Evolutionary conservation across 352 stramenopile species (phyloP).

Genomic region (Phytophthora tubulina): DNA sequence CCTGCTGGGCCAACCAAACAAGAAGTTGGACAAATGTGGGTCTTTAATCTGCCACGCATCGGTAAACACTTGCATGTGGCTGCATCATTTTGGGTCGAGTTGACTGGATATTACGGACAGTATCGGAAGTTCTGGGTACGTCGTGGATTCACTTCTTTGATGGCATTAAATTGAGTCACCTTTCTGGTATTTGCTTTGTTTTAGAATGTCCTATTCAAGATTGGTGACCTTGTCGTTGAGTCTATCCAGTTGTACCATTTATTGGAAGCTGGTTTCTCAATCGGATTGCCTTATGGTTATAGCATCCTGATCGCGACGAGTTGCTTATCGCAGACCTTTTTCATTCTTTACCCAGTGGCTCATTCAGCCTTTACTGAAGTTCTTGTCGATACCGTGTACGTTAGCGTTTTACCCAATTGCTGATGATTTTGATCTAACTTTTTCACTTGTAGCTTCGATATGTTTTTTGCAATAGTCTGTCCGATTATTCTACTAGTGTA

Average conservation of each 20-base stretch:
- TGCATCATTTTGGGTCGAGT: slow-evolving; percentile 2
- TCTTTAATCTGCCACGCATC: neutral
- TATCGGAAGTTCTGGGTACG: slow-evolving; percentile 23
- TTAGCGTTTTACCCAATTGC: too few species aligned
- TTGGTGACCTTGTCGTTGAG: slow-evolving; percentile 26
- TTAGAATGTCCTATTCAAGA: slow-evolving; percentile 30
- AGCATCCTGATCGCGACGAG: slow-evolving; percentile 19
- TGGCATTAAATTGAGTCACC: too few species aligned
- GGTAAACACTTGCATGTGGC: neutral
- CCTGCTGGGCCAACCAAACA: neutral
- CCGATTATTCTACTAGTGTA: slow-evolving; percentile 35
- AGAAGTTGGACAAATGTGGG: neutral
- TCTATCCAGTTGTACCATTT: slow-evolving; percentile 22
- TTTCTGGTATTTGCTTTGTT: neutral
- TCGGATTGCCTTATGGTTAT: slow-evolving; percentile 19
- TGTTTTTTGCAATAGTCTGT: slow-evolving; percentile 31
- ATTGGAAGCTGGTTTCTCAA: slow-evolving; percentile 24
- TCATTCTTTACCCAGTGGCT: slow-evolving; percentile 16
- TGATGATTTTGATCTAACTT: neutral
- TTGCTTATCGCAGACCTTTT: slow-evolving; percentile 16
- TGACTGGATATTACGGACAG: slow-evolving; percentile 14
- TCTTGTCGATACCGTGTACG: slow-evolving; percentile 37
- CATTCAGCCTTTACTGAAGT: slow-evolving; percentile 37
- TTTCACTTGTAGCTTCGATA: slow-evolving; percentile 27
- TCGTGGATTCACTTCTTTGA: neutral